Base-by-base conservation (phyloP, 345 rosid genomes). In the Eucalyptus regnans region DNA sequence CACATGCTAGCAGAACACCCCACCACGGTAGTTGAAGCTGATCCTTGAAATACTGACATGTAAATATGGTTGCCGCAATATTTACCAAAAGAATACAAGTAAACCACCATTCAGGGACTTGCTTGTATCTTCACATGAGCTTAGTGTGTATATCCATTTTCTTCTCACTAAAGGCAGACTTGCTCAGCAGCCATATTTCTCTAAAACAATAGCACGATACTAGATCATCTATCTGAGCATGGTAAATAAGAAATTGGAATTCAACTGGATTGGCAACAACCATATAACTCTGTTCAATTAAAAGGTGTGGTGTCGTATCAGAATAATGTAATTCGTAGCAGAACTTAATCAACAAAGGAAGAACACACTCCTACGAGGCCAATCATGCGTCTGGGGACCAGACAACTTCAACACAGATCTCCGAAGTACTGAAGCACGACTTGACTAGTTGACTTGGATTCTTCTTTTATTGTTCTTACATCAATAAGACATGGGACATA, bases 21-120 rank as follows among this genome's bases (percentile, higher is more conserved):
- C 99, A 97, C 96, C 96, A 96, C 0, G 96, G 98, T 80, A 96
- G 90, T 90, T 97, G 99, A 87, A 97, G 98, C 88, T 96, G 96
- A 87, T 92, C 92, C 18, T 87, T 93, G 92, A 93, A 95, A 89
- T 95, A 95, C 87, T 96, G 93, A 56, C 97, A 95, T 14, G 91
- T 88, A 87, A 90, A 94, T 49, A 96, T 68, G 12, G 96, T 91
- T 49, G 94, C 91, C 23, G 68, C 91, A 87, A 97, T 91, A 92
- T 92, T 95, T 83, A 93, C 88, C n/a, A 90, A 4, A 58, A 97
- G 96, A 81, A 97, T 93, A 83, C 91, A 88, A 43, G 91, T 23
- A 87, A 97, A 96, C 98, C 99, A 96, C 96, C 96, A 96, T 54
- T 93, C 93, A 18, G 99, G 99, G 66, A 96, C 98, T 92, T 91